Base-by-base conservation (phyloP, 768 basidiomycete species). In the Chalciporus piperatus region DNA sequence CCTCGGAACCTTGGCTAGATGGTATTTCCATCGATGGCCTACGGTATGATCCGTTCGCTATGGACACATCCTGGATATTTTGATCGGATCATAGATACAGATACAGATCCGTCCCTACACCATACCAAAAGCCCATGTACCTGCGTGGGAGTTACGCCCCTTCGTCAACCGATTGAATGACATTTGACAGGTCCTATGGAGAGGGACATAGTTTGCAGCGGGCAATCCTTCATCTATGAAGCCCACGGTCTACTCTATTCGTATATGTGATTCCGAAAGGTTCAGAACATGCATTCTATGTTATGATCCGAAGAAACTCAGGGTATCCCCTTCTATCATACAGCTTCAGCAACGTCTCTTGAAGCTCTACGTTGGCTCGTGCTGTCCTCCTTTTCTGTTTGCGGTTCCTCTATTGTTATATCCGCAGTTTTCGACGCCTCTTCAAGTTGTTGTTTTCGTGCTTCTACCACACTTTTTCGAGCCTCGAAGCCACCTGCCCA, bases 401-500 rank as follows among this genome's bases (percentile, higher is more conserved):
- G 50, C 6, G 32, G 27, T 14, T 57, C 51, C 6, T 49, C 54
- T 10, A 25, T 14, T 37, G 35, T 14, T 14, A 35, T 38, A 37
- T 39, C 32, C 35, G 20, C 39, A 13, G 9, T 12, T 12, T 4
- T 13, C 19, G 41, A 37, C 5, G 3, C 20, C 22, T 39, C 35
- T 11, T n/a, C n/a, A n/a, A n/a, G n/a, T n/a, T 42, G 41, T 17
- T 20, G 48, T 14, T 38, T 22, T 40, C 48, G 32, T 43, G 51
- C 52, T 46, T 55, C 60, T 14, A 76, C 63, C 16, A 74, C 70
- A 5, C 60, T 63, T 54, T 70, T 79, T 35, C 75, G 67, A 16
- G 74, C 66, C 60, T 74, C 73, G 22, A 75, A 57, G 5, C 84
- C 83, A 8, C 83, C 84, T 55, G 79, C 75, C 62, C 78, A 86